Conservation (phyloP, 176 grass and related monocot genomes). For the Eremochloa ophiuroides region DNA sequence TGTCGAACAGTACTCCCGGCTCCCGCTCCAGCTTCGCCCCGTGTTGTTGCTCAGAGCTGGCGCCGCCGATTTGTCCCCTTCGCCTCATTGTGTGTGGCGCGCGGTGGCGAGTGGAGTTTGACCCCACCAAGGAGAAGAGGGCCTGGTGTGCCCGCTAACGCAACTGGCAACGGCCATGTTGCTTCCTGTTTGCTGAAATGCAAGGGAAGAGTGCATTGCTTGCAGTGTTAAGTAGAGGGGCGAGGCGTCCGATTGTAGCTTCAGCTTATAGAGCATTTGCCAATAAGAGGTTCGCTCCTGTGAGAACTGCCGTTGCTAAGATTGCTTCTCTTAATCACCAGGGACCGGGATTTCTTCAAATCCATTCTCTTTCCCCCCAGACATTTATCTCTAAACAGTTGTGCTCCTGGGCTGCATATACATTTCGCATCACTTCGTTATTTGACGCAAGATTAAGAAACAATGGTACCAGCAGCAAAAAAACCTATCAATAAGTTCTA, state of each 20-base stretch:
- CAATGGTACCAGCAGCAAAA: neutral
- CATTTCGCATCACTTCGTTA: neutral
- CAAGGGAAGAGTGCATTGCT: neutral
- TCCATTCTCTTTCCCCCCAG: neutral
- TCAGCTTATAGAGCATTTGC: neutral
- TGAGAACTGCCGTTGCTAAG: neutral
- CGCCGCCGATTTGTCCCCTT: neutral
- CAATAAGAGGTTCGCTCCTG: neutral
- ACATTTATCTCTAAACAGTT: neutral
- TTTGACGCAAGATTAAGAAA: neutral
- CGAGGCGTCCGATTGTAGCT: neutral
- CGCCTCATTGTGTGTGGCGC: neutral
- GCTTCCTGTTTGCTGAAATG: conserved; percentile 53
- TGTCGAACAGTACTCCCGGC: neutral
- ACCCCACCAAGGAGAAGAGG: neutral
- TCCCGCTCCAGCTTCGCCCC: neutral
- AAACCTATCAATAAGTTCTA: neutral
- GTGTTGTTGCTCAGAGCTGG: neutral
- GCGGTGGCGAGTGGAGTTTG: too few relatives aligned
- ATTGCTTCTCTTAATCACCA: neutral
- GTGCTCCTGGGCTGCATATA: neutral
- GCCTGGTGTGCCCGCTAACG: neutral
- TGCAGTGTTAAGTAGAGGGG: neutral
- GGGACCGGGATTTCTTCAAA: neutral
- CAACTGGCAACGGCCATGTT: neutral